Evolutionary conservation across 2,329 filamentous ascomycete genomes (phyloP).

Genomic region (Paraphaeosphaeria sporulosa): DNA sequence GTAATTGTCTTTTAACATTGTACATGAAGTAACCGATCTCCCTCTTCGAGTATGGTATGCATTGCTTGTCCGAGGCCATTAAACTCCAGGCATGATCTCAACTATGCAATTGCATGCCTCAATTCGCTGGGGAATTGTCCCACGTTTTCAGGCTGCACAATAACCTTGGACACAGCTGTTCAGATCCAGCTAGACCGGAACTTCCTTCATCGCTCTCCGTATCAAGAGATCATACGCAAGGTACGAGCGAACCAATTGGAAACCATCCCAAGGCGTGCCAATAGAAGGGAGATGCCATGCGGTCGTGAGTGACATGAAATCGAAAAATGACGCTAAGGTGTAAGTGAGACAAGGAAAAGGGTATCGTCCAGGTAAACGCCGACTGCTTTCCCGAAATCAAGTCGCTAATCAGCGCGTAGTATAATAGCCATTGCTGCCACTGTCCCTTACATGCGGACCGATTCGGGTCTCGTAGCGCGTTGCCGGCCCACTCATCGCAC

Average conservation of each 20-base stretch:
- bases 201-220: not conserved
- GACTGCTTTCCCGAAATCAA: slow-evolving; percentile 20
- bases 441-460: slow-evolving; percentile 20
- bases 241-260: not conserved
- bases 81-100: not conserved
- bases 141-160: not conserved
- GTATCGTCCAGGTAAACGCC: slow-evolving; percentile 34
- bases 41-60: not conserved
- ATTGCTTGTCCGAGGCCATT: not conserved
- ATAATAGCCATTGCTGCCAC: slow-evolving; percentile 24
- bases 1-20: not conserved
- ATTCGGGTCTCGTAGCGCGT: slow-evolving; percentile 19
- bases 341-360: slow-evolving; percentile 28
- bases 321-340: slow-evolving; percentile 17
- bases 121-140: not conserved
- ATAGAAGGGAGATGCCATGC: not conserved
- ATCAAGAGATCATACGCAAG: not conserved
- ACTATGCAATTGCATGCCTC: not conserved
- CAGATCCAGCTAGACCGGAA: not conserved
- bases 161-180: not conserved
- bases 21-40: not conserved
- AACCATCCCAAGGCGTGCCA: not conserved
- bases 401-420: slow-evolving; percentile 19
- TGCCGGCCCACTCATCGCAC: slow-evolving; percentile 20
- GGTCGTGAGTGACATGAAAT: slow-evolving; percentile 4